Base-by-base conservation (phyloP, 129 eudicot species). In the Flaveria ramosissima region DNA sequence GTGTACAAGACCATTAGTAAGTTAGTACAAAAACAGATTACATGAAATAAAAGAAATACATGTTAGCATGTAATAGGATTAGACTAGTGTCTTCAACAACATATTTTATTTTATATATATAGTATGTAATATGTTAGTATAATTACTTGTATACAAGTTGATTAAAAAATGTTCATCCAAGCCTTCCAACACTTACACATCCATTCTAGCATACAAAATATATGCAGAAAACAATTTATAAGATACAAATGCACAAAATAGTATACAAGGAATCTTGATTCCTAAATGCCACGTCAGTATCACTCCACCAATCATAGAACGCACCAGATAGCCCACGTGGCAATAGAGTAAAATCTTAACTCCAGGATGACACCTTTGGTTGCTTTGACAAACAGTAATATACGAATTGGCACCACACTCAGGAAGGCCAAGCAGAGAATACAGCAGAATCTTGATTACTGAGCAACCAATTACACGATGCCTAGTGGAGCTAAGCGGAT, bases 361-460 rank as follows among this genome's bases (percentile, higher is more conserved):
- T 68, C 70, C 68, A 23, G n/a, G 47, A 68, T 68, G 75, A 56
- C 75, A 57, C 81, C 61, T 45, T 47, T 17, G 21, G 39, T 48
- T 47, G 11, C 66, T 63, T 75, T 46, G 62, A 57, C 76, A 47
- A 2, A 4, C 32, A 2, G 36, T 2, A 43, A 30, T 36, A 36
- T 36, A 36, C 41, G 41, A 36, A 36, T 4, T 6, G 7, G 45
- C 59, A n/a, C 68, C 55, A 41, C 42, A 56, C 39, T 42, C 36
- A 53, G 56, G 45, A 20, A 1, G 73, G n/a, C 23, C 24, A 23
- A 52, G 41, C 41, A 36, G 41, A 36, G 41, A 36, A 36, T 36
- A 36, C 41, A 5, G 41, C 41, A 36, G 41, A 36, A 36, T 36
- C 41, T 36, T 36, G 41, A 36, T 36, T 36, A 36, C 41, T 6